These are phyloP conservation scores for Aspergillus novoparasiticus DNA, from an alignment of 2,329 filamentous ascomycete genomes.

Conservation along the genomic window DNA sequence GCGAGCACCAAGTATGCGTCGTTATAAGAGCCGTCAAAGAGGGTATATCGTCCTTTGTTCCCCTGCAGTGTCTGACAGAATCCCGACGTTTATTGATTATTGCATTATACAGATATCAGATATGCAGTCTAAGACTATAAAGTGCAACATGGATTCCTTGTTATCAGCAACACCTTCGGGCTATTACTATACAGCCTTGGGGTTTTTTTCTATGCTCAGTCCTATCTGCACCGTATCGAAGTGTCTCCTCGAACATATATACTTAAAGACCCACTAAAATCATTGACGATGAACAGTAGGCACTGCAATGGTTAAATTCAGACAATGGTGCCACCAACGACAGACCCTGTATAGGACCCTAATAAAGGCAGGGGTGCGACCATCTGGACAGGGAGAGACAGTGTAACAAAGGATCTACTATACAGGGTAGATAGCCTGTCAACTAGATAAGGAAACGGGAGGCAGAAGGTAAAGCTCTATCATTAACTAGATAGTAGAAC, in stretches of 20 bases:
- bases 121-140: not conserved
- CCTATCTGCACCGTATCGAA: not conserved
- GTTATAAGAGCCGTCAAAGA: not conserved
- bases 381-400: too few relatives aligned
- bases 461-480: too few relatives aligned
- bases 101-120: not conserved
- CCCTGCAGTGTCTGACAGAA: not conserved
- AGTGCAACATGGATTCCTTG: not conserved
- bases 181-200: not conserved
- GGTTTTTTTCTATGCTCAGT: not conserved
- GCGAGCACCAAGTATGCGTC: not conserved
- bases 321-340: too few relatives aligned
- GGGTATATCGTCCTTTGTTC: not conserved
- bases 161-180: not conserved
- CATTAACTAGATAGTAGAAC: too few relatives aligned
- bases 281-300: not conserved
- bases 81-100: not conserved
- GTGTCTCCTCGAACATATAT: not conserved
- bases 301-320: too few relatives aligned
- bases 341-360: too few relatives aligned
- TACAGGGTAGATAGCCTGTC: too few relatives aligned
- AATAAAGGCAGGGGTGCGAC: too few relatives aligned
- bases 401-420: too few relatives aligned
- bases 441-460: too few relatives aligned
- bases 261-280: not conserved